A percentile compares a stretch with the other conserved stretches of the same genome.
These are phyloP conservation scores for Exophiala calicioides DNA, from an alignment of 2,329 filamentous ascomycete species.

Conservation along the genomic window DNA sequence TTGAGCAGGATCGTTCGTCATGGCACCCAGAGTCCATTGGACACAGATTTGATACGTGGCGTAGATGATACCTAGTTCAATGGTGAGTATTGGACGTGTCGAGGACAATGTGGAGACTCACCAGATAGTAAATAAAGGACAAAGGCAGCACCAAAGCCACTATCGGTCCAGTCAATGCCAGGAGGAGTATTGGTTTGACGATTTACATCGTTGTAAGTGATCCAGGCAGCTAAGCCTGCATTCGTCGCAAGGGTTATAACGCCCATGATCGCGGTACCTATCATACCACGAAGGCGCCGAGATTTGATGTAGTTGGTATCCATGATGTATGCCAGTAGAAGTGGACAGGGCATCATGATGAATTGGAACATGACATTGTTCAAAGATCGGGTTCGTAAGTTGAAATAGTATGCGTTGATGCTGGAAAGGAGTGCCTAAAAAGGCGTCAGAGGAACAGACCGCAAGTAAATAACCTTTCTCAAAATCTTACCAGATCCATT, in stretches of 20 bases:
- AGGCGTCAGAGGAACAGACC: neutral
- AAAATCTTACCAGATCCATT: slow-evolving; percentile 22
- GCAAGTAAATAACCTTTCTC: neutral
- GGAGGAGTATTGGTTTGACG: slow-evolving; percentile 8
- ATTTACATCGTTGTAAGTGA: slow-evolving; percentile 18
- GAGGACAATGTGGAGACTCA: neutral
- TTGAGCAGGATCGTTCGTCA: slow-evolving; percentile 26
- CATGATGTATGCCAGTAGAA: slow-evolving; percentile 32
- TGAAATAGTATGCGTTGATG: slow-evolving; percentile 27
- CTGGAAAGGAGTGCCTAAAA: slow-evolving; percentile 9
- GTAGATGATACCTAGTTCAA: slow-evolving; percentile 19
- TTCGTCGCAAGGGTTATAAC: slow-evolving; percentile 18
- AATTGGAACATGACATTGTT: slow-evolving; percentile 28
- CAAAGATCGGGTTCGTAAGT: slow-evolving; percentile 27
- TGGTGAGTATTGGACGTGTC: neutral
- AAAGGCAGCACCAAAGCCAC: slow-evolving; percentile 19
- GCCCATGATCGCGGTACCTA: slow-evolving; percentile 20
- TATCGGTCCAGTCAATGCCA: slow-evolving; percentile 23
- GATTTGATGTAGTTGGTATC: slow-evolving; percentile 33
- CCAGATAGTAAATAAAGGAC: slow-evolving; percentile 23
- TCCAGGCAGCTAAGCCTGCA: slow-evolving; percentile 24
- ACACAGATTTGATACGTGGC: slow-evolving; percentile 23
- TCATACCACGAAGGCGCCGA: slow-evolving; percentile 20
- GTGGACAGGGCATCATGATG: slow-evolving; percentile 24
- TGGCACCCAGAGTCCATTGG: slow-evolving; percentile 23